Base-by-base conservation (phyloP, 2,329 filamentous ascomycete genomes). In the Shiraia bambusicola region DNA sequence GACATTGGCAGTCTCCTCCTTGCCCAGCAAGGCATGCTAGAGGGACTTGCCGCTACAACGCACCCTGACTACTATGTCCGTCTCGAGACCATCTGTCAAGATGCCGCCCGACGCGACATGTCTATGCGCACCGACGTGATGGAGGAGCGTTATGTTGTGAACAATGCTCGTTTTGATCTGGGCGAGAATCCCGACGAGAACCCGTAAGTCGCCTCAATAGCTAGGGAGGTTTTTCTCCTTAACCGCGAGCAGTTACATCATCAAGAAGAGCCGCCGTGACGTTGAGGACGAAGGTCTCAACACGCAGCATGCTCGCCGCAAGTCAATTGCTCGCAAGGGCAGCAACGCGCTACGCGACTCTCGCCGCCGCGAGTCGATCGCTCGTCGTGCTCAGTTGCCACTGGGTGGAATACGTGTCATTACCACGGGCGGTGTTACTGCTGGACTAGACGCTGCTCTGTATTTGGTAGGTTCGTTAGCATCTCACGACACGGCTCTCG, bases 91-190 rank as follows among this genome's bases (percentile, higher is more conserved):
- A 72, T 90, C 55, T 90, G 86, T 76, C 87, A 86, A 67, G 83
- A 88, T 52, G 81, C 83, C 34, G 80, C 86, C 32, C 80, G 81
- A 43, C 77, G 82, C 50, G 82, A 87, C 67, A 75, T 86, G 54
- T 79, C 82, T 42, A 85, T 90, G 73, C 84, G 87, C 63, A 89
- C 87, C 58, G 87, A 93, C 62, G 86, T 93, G 50, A 79, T 92
- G 61, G 87, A 93, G 63, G 84, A 88, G 62, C 80, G 88, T 62
- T 94, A 93, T 65, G 88, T 94, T 14, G 88, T 94, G 67, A 94
- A 94, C 77, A 93, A 94, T 72, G 83, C 90, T 45, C 86, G 88
- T 56, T 94, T 92, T 68, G 88, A 93, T 58, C 76, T 93, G 30
- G 79, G 77, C 55, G 85, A 86, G 47, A 82, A 91, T 62, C 82